phyloP scores from a whole-genome alignment of 192 early-diverging fungal species.

The Piromyces finnis region DNA sequence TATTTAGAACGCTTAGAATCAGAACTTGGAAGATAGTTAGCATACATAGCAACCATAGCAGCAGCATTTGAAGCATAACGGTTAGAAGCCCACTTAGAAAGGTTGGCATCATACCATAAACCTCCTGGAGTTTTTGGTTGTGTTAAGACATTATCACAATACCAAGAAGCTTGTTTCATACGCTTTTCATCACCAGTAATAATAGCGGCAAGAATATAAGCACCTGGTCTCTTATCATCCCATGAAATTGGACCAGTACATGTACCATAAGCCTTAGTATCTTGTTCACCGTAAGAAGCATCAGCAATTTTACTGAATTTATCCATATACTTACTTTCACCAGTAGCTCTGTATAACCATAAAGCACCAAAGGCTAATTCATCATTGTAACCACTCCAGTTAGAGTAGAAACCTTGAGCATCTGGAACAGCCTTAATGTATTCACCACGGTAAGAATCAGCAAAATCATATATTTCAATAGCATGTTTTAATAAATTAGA shows the following conservation, averaged over 20 bases:
- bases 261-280: constrained; percentile 9
- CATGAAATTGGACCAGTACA: constrained; percentile 8
- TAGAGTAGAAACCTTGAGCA: constrained; percentile 14
- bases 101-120: background rate
- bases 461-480: constrained; percentile 17
- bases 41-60: background rate
- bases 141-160: constrained; percentile 17
- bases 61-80: background rate
- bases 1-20: background rate
- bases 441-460: constrained; percentile 13
- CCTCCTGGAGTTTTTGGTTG: constrained; percentile 4
- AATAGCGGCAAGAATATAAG: constrained; percentile 26
- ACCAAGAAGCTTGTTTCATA: constrained; percentile 9
- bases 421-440: constrained; percentile 20
- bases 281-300: constrained; percentile 3
- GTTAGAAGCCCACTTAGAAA: background rate
- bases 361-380: constrained; percentile 31
- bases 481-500: constrained; percentile 16
- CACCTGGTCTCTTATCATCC: constrained; percentile 22
- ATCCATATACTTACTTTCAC: constrained; percentile 13
- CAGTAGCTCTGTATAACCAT: constrained; percentile 34
- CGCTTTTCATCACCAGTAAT: constrained; percentile 14
- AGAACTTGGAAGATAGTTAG: background rate
- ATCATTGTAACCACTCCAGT: constrained; percentile 12
- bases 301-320: constrained; percentile 13